Base-by-base conservation (phyloP, 495 filamentous ascomycete genomes). In the Daldinia caldariorum region DNA sequence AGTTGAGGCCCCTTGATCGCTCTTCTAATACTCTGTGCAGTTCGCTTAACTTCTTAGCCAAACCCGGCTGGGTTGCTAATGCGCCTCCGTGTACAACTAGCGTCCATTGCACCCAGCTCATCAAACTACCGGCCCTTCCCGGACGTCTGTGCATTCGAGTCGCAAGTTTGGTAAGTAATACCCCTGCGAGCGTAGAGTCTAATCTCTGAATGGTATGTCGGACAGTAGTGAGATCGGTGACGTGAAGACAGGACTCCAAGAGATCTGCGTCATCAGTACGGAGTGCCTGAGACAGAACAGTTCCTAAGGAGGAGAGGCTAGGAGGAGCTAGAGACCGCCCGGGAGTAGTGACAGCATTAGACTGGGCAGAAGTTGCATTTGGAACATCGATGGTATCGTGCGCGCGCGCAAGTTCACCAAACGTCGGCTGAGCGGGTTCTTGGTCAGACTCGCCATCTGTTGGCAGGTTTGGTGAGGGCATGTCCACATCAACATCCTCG, bases 91-190 rank as follows among this genome's bases (percentile, higher is more conserved):
- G 95, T 7, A 93, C 90, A 18, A 97, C 88, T n/a, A 97, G 84
- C 1, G 92, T 94, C 92, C 93, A 97, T 79, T 97, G 93, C 49
- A 97, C 90, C 95, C 95, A 99, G 14, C 91, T 87, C 83, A 97
- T 94, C n/a, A 99, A 87, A 68, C 88, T 91, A 32, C 93, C 92
- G 14, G 95, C 94, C 58, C 95, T 88, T 26, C 94, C 95, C 5
- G 95, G 95, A 20, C 92, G 87, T 66, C 91, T 87, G 72, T 97
- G 90, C 77, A 99, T 87, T 69, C 93, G 88, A 74, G 96, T 91
- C 12, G 95, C 92, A 35, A 99, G 86, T 72, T 90, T 91, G 74
- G 91, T 88, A 53, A 98, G 86, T 29, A 99, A 85, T 12, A 79
- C 86, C 13, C 88, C 87, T 6, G 93, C 94, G 39, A 97, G 87